These are phyloP conservation scores for Globisporangium paddicum DNA, from an alignment of 352 stramenopile genomes.

Conservation along the genomic window DNA sequence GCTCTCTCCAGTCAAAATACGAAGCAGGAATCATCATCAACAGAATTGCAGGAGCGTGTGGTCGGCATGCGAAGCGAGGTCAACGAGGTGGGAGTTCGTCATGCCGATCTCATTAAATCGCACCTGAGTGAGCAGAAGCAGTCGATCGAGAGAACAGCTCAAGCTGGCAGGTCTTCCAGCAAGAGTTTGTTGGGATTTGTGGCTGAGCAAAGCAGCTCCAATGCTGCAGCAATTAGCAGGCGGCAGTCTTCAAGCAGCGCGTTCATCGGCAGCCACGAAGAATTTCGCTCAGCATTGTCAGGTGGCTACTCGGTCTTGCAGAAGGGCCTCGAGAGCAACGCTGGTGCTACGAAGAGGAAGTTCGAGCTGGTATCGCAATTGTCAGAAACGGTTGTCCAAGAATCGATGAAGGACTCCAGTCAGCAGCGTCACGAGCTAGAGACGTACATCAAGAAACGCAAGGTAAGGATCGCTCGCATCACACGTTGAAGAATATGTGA, in stretches of 20 bases:
- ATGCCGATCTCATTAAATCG: slow-evolving; percentile 23
- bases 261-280: slow-evolving; percentile 27
- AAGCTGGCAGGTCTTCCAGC: neutral
- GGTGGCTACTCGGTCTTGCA: slow-evolving; percentile 23
- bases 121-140: slow-evolving; percentile 16
- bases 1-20: slow-evolving; percentile 23
- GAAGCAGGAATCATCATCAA: slow-evolving; percentile 24
- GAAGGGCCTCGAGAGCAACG: slow-evolving; percentile 23
- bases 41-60: slow-evolving; percentile 23
- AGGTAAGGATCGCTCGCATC: slow-evolving; percentile 18
- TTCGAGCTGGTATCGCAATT: slow-evolving; percentile 21
- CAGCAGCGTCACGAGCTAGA: slow-evolving; percentile 32
- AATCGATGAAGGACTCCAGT: slow-evolving; percentile 23
- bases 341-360: slow-evolving; percentile 25
- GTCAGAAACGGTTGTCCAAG: slow-evolving; percentile 19
- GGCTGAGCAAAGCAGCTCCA: slow-evolving; percentile 20
- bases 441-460: slow-evolving; percentile 46
- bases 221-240: slow-evolving; percentile 10
- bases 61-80: slow-evolving; percentile 22
- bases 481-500: neutral
- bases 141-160: slow-evolving; percentile 2
- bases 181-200: slow-evolving; percentile 17
- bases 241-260: slow-evolving; percentile 16
- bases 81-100: slow-evolving; percentile 8
- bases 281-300: slow-evolving; percentile 23